These are phyloP conservation scores for Tephrocybe sp. DNA, from an alignment of 768 basidiomycete genomes.

Conservation along the genomic window DNA sequence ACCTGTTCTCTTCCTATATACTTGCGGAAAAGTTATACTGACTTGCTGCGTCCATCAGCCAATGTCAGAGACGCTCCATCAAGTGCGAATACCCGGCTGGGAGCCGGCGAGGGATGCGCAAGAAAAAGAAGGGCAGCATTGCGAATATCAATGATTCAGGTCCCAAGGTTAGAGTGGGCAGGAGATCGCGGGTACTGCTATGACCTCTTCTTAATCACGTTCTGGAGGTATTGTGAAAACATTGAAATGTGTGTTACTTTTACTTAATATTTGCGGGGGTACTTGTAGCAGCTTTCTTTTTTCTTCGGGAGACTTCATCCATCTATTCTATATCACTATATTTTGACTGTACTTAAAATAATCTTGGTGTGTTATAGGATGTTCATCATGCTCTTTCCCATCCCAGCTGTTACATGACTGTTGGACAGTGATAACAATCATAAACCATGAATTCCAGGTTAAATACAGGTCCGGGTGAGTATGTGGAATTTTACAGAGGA, in stretches of 20 bases:
- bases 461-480: neutral
- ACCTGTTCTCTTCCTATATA: constrained; percentile 1
- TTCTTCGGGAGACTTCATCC: no score
- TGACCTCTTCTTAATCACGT: neutral
- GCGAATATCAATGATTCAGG: constrained; percentile 18
- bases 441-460: neutral
- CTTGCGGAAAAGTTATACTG: constrained; percentile 5
- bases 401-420: neutral
- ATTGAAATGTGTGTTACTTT: neutral
- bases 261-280: neutral
- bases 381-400: neutral
- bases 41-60: constrained; percentile 41
- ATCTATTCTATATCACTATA: no score
- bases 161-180: constrained; percentile 22
- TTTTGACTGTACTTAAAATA: no score
- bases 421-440: neutral
- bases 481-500: no score
- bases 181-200: constrained; percentile 12
- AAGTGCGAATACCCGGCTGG: constrained; percentile 72
- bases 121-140: constrained; percentile 42
- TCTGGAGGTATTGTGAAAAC: neutral
- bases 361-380: neutral
- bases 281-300: constrained; percentile 1
- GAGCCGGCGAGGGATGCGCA: constrained; percentile 69
- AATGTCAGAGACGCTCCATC: constrained; percentile 69